Percentiles rank a stretch among this genome's conserved stretches.
Evolutionary conservation across 1,284 basidiomycete genomes (phyloP).

Genomic region (Moniliophthora roreri): DNA sequence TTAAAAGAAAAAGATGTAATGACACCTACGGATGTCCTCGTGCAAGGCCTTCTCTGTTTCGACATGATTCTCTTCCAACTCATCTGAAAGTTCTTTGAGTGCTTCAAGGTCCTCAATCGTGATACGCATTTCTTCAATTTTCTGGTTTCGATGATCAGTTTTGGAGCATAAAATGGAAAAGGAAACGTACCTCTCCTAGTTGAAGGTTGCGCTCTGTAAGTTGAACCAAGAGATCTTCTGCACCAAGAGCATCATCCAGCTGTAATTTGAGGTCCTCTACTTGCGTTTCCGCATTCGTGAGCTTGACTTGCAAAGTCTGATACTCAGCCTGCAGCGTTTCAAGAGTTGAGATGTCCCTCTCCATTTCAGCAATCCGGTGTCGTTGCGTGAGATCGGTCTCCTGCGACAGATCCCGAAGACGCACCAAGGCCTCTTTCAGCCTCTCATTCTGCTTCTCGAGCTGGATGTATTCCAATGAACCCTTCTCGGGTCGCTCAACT

Average conservation of each 20-base stretch:
- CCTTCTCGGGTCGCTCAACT: slow-evolving; percentile 44
- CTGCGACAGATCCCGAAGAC: slow-evolving; percentile 84
- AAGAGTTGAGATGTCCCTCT: slow-evolving; percentile 76
- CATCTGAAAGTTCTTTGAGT: slow-evolving; percentile 94
- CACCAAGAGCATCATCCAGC: slow-evolving; percentile 92
- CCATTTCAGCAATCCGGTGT: slow-evolving; percentile 81
- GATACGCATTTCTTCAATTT: slow-evolving; percentile 95
- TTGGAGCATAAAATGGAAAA: background rate
- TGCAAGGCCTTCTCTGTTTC: slow-evolving; percentile 93
- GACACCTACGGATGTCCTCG: slow-evolving; percentile 77
- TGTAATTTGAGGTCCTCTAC: slow-evolving; percentile 94
- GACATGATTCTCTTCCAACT: slow-evolving; percentile 94
- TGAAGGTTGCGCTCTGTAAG: slow-evolving; percentile 93
- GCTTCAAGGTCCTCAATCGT: slow-evolving; percentile 96
- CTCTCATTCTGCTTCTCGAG: slow-evolving; percentile 96
- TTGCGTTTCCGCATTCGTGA: slow-evolving; percentile 84
- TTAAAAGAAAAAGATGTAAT: background rate
- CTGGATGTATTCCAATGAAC: slow-evolving; percentile 83
- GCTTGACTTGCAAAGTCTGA: slow-evolving; percentile 53
- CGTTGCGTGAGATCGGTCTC: slow-evolving; percentile 89
- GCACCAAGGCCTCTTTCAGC: slow-evolving; percentile 90
- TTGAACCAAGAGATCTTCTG: slow-evolving; percentile 95
- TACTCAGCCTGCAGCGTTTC: slow-evolving; percentile 70
- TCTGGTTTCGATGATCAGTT: slow-evolving; percentile 46
- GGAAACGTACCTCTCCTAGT: slow-evolving; percentile 72